Evolutionary conservation across 495 filamentous ascomycete species (phyloP).

Genomic region (Penicillium manginii): DNA sequence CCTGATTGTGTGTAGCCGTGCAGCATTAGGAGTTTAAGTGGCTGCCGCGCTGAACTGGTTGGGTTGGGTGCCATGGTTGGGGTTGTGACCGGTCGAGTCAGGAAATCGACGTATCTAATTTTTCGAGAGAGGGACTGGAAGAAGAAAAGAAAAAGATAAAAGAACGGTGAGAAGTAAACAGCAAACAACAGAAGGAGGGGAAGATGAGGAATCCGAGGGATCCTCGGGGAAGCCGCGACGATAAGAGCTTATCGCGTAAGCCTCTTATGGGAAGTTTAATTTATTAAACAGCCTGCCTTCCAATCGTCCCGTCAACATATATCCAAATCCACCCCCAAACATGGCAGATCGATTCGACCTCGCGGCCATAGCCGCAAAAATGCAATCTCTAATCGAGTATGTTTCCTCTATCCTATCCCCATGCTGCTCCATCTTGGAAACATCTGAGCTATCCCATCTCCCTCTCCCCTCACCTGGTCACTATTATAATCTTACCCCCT

Average conservation of each 20-base stretch:
- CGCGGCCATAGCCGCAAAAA: slow-evolving; percentile 23
- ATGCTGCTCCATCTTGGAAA: too few species aligned
- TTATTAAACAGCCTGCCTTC: neutral
- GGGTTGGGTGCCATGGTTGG: slow-evolving; percentile 29
- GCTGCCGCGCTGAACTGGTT: slow-evolving; percentile 28
- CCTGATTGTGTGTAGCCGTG: slow-evolving; percentile 91
- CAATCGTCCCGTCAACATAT: neutral
- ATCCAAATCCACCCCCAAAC: neutral
- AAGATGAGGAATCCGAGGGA: neutral
- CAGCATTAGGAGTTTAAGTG: slow-evolving; percentile 60
- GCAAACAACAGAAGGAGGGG: neutral
- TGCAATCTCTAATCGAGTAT: slow-evolving; percentile 36
- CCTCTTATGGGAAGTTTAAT: too few species aligned
- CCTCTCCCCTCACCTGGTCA: too few species aligned
- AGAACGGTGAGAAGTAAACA: neutral
- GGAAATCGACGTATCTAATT: neutral
- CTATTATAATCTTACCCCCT: neutral
- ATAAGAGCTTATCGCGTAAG: neutral
- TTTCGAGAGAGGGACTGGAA: neutral
- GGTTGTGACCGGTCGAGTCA: neutral
- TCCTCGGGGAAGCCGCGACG: neutral
- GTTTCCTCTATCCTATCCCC: neutral
- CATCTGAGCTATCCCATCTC: too few species aligned
- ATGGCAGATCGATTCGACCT: slow-evolving; percentile 12
- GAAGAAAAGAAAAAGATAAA: neutral